Conservation (phyloP, 352 stramenopile species). For the Phytophthora podocarpi region DNA sequence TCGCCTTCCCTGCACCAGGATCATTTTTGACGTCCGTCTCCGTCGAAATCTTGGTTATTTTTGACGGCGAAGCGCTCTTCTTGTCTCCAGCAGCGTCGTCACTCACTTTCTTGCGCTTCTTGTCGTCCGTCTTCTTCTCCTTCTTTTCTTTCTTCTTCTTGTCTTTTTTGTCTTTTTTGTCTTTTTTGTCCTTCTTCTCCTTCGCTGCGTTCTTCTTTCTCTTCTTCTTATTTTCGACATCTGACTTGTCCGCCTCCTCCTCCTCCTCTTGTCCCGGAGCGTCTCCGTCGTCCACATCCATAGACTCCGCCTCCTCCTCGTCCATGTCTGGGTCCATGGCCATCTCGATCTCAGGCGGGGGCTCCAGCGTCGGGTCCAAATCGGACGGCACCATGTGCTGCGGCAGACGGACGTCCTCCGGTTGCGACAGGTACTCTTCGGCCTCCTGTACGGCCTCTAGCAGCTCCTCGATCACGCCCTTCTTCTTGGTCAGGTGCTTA, state of each 20-base stretch:
- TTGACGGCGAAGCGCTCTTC: conserved; percentile 30
- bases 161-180: conserved; percentile 24
- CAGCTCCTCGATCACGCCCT: conserved; percentile 51
- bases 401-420: conserved; percentile 75
- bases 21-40: conserved; percentile 47
- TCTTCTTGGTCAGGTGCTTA: conserved; percentile 76
- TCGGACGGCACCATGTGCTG: conserved; percentile 85
- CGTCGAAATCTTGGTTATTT: conserved; percentile 51
- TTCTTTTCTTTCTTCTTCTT: conserved; percentile 44
- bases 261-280: conserved; percentile 7
- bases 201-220: conserved; percentile 47
- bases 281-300: conserved; percentile 27
- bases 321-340: conserved; percentile 34
- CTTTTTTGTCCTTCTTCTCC: conserved; percentile 34
- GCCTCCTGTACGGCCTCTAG: conserved; percentile 62
- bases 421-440: conserved; percentile 79
- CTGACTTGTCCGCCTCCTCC: conserved; percentile 10
- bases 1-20: neutral
- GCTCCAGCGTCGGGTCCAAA: conserved; percentile 73
- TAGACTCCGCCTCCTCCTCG: conserved; percentile 39
- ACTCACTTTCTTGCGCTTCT: conserved; percentile 49
- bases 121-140: conserved; percentile 39
- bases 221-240: conserved; percentile 24
- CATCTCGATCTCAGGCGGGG: conserved; percentile 48
- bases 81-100: no score